A percentile compares a stretch with the other conserved stretches of the same genome.
Conservation (phyloP, 108 stramenopile species). For the Skeletonema grethae region DNA sequence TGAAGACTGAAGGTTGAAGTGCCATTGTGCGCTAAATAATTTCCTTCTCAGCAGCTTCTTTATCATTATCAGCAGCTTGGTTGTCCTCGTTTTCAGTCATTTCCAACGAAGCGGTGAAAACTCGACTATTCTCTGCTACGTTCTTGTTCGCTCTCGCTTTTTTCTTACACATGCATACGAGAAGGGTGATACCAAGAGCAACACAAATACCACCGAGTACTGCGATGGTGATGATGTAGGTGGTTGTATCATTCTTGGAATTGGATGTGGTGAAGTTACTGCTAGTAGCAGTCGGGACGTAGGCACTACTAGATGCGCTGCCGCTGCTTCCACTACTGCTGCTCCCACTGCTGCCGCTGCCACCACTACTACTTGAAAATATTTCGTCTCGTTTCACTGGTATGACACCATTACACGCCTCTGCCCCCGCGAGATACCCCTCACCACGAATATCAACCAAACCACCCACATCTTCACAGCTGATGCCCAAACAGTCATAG, state of each 20-base stretch:
- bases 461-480: slow-evolving; percentile 24
- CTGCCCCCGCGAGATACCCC: slow-evolving; percentile 16
- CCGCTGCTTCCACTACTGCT: neutral
- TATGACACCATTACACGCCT: slow-evolving; percentile 14
- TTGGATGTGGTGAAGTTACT: neutral
- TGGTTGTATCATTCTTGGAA: neutral
- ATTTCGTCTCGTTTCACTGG: slow-evolving; percentile 7
- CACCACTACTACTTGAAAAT: neutral
- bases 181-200: neutral
- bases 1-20: neutral
- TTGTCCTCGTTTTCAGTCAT: neutral
- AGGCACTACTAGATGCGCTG: neutral
- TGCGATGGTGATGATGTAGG: neutral
- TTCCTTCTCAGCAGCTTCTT: neutral
- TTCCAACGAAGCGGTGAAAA: neutral
- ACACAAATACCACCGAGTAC: neutral
- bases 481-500: slow-evolving; percentile 12
- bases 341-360: neutral
- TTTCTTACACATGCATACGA: neutral
- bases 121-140: neutral
- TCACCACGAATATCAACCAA: slow-evolving; percentile 6
- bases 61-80: neutral
- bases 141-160: neutral
- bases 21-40: neutral
- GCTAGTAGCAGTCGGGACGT: neutral